These are phyloP conservation scores for Tricholomella constricta DNA, from an alignment of 768 basidiomycete species.

Conservation along the genomic window DNA sequence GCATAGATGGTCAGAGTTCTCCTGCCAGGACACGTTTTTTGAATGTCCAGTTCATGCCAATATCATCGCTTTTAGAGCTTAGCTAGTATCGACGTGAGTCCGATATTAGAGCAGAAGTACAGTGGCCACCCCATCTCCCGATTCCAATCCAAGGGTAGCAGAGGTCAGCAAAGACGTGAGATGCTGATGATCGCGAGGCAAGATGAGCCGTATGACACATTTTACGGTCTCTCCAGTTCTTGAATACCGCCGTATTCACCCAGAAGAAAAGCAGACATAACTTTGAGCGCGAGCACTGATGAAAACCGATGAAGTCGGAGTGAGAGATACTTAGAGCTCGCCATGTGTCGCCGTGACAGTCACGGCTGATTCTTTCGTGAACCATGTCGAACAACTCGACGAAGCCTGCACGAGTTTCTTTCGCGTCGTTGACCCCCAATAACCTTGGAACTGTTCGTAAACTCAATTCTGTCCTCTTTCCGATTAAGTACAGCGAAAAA, in stretches of 20 bases:
- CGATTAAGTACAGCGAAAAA: slow-evolving; percentile 85
- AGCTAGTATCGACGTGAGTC: neutral
- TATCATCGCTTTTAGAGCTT: too few relatives aligned
- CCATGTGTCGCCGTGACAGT: slow-evolving; percentile 8
- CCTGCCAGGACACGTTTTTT: too few relatives aligned
- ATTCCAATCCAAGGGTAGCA: neutral
- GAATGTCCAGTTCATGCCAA: too few relatives aligned
- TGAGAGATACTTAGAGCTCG: neutral
- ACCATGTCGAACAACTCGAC: slow-evolving; percentile 21
- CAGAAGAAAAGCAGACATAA: too few relatives aligned
- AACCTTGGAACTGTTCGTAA: slow-evolving; percentile 81
- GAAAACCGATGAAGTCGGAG: neutral
- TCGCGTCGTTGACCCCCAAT: slow-evolving; percentile 75
- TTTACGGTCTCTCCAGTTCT: too few relatives aligned
- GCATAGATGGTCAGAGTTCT: too few relatives aligned
- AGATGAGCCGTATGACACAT: too few relatives aligned
- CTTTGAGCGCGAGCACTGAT: too few relatives aligned
- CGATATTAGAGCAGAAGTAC: neutral
- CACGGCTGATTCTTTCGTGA: slow-evolving; percentile 5
- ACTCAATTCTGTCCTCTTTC: slow-evolving; percentile 77
- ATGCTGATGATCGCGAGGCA: neutral
- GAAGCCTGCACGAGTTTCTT: slow-evolving; percentile 53
- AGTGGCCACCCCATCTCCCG: neutral
- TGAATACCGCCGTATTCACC: too few relatives aligned
- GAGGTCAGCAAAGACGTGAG: neutral